Conservation (phyloP, 2,329 filamentous ascomycete species). For the Penicillium paneum region DNA sequence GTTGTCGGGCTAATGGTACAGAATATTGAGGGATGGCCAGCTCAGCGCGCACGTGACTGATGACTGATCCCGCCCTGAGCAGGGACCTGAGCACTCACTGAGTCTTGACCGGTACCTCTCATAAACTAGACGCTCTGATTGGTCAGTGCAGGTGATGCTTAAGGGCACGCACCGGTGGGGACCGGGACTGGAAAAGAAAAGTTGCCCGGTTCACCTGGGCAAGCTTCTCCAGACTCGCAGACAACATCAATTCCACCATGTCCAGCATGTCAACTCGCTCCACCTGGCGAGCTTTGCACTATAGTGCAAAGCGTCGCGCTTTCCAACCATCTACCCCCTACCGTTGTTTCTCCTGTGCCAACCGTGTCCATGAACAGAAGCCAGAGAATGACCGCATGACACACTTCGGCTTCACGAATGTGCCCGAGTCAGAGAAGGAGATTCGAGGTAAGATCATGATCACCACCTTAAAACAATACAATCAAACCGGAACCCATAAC, state of each 20-base stretch:
- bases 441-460: constrained; percentile 51
- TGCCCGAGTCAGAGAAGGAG: constrained; percentile 76
- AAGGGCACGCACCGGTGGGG: constrained; percentile 12
- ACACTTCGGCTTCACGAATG: constrained; percentile 86
- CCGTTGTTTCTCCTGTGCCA: constrained; percentile 53
- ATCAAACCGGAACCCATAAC: background rate
- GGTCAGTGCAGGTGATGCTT: constrained; percentile 1
- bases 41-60: too few relatives aligned
- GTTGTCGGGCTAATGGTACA: too few relatives aligned
- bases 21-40: too few relatives aligned
- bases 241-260: constrained; percentile 6
- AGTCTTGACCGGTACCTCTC: too few relatives aligned
- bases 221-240: background rate
- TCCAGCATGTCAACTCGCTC: constrained; percentile 35
- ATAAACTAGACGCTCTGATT: constrained; percentile 14
- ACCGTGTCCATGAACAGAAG: constrained; percentile 39
- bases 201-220: constrained; percentile 9
- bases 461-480: background rate
- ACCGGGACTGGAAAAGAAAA: constrained; percentile 17
- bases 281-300: constrained; percentile 37
- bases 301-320: constrained; percentile 32
- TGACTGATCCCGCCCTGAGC: too few relatives aligned
- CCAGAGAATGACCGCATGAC: constrained; percentile 60
- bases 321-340: constrained; percentile 34
- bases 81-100: too few relatives aligned